These are phyloP conservation scores for Ramaria rubella DNA, from an alignment of 768 basidiomycete genomes.

Conservation along the genomic window DNA sequence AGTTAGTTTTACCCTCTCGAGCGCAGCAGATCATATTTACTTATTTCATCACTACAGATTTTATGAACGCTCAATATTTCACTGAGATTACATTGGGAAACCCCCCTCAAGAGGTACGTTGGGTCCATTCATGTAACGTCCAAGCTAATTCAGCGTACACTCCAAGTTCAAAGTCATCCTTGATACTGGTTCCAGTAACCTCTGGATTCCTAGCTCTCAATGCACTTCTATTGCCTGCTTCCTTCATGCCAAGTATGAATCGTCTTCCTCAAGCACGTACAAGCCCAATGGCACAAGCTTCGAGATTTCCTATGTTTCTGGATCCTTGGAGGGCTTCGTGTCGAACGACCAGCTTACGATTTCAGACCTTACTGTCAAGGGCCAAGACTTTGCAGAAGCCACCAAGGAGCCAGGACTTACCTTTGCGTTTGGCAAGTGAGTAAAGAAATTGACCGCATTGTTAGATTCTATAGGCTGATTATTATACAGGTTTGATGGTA, in stretches of 20 bases:
- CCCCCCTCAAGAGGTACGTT: constrained; percentile 71
- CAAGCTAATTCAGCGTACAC: constrained; percentile 3
- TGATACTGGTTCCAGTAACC: constrained; percentile 89
- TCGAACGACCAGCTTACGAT: constrained; percentile 77
- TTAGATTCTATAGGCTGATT: not conserved
- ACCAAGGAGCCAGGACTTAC: constrained; percentile 94
- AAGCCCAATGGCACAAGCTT: constrained; percentile 86
- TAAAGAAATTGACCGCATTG: constrained; percentile 5
- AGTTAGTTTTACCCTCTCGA: constrained; percentile 48
- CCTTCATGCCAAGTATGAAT: constrained; percentile 91
- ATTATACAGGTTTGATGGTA: constrained; percentile 78
- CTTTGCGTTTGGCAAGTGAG: constrained; percentile 93
- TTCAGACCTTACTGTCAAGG: constrained; percentile 69
- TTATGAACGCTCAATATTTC: constrained; percentile 97
- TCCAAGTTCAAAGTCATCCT: constrained; percentile 86
- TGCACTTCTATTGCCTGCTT: constrained; percentile 91
- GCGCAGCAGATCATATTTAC: constrained; percentile 11
- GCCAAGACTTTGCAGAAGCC: constrained; percentile 91
- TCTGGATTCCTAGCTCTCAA: constrained; percentile 82
- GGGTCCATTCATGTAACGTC: not conserved
- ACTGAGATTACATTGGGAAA: constrained; percentile 78
- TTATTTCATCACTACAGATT: constrained; percentile 50
- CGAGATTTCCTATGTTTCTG: constrained; percentile 90
- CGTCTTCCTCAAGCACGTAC: constrained; percentile 70
- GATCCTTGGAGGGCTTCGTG: constrained; percentile 94